Base-by-base conservation (phyloP, 78 protist species). In the Planoprotostelium fungivorum region DNA sequence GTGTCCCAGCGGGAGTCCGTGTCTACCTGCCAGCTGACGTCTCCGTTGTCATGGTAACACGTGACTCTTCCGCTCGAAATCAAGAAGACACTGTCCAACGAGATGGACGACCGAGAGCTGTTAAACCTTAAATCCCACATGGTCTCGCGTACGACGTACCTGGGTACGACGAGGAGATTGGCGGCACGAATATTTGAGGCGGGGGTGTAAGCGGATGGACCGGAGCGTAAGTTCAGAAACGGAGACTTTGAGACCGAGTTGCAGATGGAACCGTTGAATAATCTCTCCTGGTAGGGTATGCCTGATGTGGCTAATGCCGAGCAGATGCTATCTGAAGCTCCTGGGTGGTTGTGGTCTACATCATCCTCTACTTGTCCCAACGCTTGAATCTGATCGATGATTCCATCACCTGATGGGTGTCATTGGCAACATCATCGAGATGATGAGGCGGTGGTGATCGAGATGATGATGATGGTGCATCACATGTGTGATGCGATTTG, bases 1-100 rank as follows among this genome's bases (percentile, higher is more conserved):
- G 91, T 85, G 9, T 29, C 35, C 94, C 94, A 92, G 1, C 51
- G 35, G 29, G 88, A 73, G 23, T 86, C 84, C 1, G 92, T 92
- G 28, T 88, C 92, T 5, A 39, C 29, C 38, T 86, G 38, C 94
- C 94, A 92, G 38, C 63, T 89, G 10, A 35, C 23, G 23, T 25
- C 28, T 36, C 94, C 94, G n/a, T 35, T 83, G 25, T 73, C 25
- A 9, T 31, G 23, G 28, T 90, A 51, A 89, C 92, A 85, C 23
- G 86, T 86, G 29, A 89, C 63, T 16, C 38, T 86, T 25, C 94
- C 94, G 16, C 73, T 86, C 35, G 38, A 88, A 0, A 92, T 92
- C 23, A 92, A 38, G 88, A 88, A 86, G 31, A 92, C 63, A 0
- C 63, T 37, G 31, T 89, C 89, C 10, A 86, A 28, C 5, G 73